Evolutionary conservation across 1,284 basidiomycete species (phyloP).

Genomic region (Ustilago esculenta): DNA sequence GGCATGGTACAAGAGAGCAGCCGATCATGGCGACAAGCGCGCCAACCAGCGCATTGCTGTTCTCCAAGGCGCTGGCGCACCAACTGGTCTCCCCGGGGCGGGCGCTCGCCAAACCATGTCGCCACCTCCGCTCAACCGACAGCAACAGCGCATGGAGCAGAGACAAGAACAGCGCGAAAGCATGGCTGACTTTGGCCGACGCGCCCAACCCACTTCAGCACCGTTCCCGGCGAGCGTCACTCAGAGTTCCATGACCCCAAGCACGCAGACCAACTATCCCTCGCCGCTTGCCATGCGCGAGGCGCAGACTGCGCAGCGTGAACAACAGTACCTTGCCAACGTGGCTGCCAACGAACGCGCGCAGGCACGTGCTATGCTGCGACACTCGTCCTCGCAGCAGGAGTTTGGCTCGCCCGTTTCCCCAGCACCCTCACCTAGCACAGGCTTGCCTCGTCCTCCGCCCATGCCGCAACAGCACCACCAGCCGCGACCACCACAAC

Average conservation of each 20-base stretch:
- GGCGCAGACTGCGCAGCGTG: slow-evolving; percentile 58
- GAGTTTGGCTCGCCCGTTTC: slow-evolving; percentile 24
- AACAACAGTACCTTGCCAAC: slow-evolving; percentile 54
- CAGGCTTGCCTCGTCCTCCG: slow-evolving; percentile 33
- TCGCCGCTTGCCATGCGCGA: slow-evolving; percentile 63
- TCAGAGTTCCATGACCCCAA: slow-evolving; percentile 43
- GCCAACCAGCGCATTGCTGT: slow-evolving; percentile 80
- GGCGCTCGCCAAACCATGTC: slow-evolving; percentile 10
- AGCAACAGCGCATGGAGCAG: slow-evolving; percentile 37
- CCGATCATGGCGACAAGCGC: slow-evolving; percentile 93
- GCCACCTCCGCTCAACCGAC: slow-evolving; percentile 24
- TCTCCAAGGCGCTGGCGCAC: slow-evolving; percentile 45
- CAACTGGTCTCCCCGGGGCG: slow-evolving; percentile 30
- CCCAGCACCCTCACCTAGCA: slow-evolving; percentile 8
- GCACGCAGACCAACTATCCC: slow-evolving; percentile 54
- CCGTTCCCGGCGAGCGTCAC: slow-evolving; percentile 58
- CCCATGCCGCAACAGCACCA: slow-evolving; percentile 14
- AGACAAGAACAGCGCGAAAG: slow-evolving; percentile 47
- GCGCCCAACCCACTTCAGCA: slow-evolving; percentile 60
- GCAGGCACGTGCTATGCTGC: slow-evolving; percentile 40
- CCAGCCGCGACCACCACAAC: slow-evolving; percentile 9
- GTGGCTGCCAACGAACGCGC: slow-evolving; percentile 52
- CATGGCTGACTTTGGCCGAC: slow-evolving; percentile 44
- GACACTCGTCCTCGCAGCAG: slow-evolving; percentile 31
- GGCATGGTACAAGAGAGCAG: slow-evolving; percentile 86